Percentiles rank a stretch among this genome's conserved stretches.
Conservation (phyloP, 1,139 yeast genomes). For the Saccharomyces hybrid region DNA sequence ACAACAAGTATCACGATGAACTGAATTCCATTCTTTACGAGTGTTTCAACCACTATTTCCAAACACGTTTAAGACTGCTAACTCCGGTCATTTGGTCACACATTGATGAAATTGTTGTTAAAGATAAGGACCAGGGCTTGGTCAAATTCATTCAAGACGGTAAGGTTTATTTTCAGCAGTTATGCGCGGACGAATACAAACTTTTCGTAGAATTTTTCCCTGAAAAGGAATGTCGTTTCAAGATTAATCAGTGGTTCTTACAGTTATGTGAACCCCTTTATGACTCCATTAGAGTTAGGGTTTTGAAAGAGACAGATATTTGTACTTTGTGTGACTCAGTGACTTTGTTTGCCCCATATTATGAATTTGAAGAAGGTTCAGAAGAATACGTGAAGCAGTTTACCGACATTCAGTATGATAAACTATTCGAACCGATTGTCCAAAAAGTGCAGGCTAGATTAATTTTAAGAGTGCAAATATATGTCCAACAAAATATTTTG, state of each 20-base stretch:
- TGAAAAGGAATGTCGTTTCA: slow-evolving; percentile 17
- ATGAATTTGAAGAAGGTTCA: slow-evolving; percentile 49
- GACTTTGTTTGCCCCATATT: slow-evolving; percentile 58
- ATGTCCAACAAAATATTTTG: slow-evolving; percentile 59
- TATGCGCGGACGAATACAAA: slow-evolving; percentile 54
- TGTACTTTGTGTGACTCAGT: slow-evolving; percentile 67
- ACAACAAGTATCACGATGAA: slow-evolving; percentile 56
- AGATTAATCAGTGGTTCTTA: slow-evolving; percentile 44
- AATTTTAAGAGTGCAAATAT: slow-evolving; percentile 68
- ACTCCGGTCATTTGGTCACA: slow-evolving; percentile 38
- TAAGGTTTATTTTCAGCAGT: slow-evolving; percentile 48
- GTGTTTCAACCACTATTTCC: slow-evolving; percentile 56
- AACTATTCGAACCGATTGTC: slow-evolving; percentile 60
- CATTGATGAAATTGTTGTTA: slow-evolving; percentile 27
- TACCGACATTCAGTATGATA: slow-evolving; percentile 42
- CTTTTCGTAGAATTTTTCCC: slow-evolving; percentile 52
- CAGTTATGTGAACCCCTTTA: slow-evolving; percentile 68
- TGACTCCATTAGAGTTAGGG: slow-evolving; percentile 55
- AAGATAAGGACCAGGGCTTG: slow-evolving; percentile 30
- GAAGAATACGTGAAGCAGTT: slow-evolving; percentile 27
- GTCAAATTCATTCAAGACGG: slow-evolving; percentile 54
- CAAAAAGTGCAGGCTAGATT: slow-evolving; percentile 74
- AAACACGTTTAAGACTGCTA: slow-evolving; percentile 44
- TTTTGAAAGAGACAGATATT: slow-evolving; percentile 63
- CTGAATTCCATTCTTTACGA: slow-evolving; percentile 45